Evolutionary conservation across 2,329 filamentous ascomycete genomes (phyloP).

Genomic region (Epichloe bromicola): DNA sequence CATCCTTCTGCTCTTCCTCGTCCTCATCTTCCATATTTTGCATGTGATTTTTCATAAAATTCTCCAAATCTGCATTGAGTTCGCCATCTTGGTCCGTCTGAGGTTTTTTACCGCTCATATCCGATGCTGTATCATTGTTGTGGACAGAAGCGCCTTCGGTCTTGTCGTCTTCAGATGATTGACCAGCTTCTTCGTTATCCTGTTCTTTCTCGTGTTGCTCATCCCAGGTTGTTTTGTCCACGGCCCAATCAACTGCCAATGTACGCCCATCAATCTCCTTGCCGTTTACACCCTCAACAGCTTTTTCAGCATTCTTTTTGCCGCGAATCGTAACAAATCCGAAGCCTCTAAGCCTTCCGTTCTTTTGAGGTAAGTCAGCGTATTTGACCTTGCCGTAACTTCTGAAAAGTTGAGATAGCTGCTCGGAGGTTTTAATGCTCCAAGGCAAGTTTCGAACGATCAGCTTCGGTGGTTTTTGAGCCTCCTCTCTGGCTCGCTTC

Average conservation of each 20-base stretch:
- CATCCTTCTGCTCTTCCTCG: constrained; percentile 33
- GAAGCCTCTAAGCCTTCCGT: constrained; percentile 69
- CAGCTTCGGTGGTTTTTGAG: constrained; percentile 56
- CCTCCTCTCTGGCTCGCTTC: constrained; percentile 43
- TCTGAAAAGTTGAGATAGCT: constrained; percentile 66
- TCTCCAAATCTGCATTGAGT: constrained; percentile 33
- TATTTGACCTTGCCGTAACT: constrained; percentile 88
- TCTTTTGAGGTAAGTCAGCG: constrained; percentile 69
- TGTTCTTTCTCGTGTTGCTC: constrained; percentile 37
- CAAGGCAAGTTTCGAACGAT: constrained; percentile 92
- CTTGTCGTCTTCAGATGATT: constrained; percentile 19
- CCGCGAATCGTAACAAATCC: constrained; percentile 85
- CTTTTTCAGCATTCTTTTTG: constrained; percentile 81
- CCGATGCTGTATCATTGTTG: constrained; percentile 15
- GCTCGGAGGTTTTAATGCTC: constrained; percentile 80
- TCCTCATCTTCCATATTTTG: constrained; percentile 45
- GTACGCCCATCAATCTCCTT: constrained; percentile 79
- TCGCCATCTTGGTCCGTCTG: constrained; percentile 23
- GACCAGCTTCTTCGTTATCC: constrained; percentile 22
- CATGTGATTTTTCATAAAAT: constrained; percentile 46
- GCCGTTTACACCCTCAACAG: constrained; percentile 74
- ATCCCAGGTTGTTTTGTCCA: constrained; percentile 81
- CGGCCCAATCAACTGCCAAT: constrained; percentile 91
- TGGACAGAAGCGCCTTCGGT: constrained; percentile 18
- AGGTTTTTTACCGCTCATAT: constrained; percentile 17